Base-by-base conservation (phyloP, 2,329 filamentous ascomycete genomes). In the Phialophora expanda region DNA sequence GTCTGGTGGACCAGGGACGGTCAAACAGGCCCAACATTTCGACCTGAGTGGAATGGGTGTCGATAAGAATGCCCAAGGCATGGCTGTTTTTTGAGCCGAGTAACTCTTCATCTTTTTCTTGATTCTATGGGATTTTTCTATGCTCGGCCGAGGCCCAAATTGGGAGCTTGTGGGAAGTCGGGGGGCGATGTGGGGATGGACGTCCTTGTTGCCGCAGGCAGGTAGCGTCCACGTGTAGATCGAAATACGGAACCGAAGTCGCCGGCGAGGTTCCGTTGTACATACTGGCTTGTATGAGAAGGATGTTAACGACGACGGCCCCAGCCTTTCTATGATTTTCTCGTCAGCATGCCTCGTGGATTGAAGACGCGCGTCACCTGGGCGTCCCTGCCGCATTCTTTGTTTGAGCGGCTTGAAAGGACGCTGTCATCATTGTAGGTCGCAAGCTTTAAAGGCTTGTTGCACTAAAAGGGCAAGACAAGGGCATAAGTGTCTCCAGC, bases 1-100 rank as follows among this genome's bases (percentile, higher is more conserved):
- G 9, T 71, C 71, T 24, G 71, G 69, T 30, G 75, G 75, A 6
- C 69, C 48, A 9, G 58, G 73, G 9, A 70, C 67, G 11, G 74
- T 73, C 60, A 76, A 75, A 65, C 63, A 76, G 67, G 70, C 79
- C 34, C 79, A 81, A 69, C 76, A 80, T 69, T 80, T 79, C 65
- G 61, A 62, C 20, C 54, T 79, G 62, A 63, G 38, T 5, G 68
- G 64, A 0, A 64, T 65, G 32, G 74, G 73, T 9, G 75, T 74
- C 6, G 70, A 70, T 1, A 72, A 70, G 48, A 77, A 71, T 65
- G 75, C 77, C 1, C 63, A 65, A 46, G 58, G 63, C 11, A 61
- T 65, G 58, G 63, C 53, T n/a, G 14, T 62, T 7, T 46, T 58
- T 44, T 61, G 26, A 58, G 28, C n/a, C n/a, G 8, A 12, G 58